Percentiles rank a stretch among this genome's conserved stretches.
These are phyloP conservation scores for Hordeum pubiflorum DNA, from an alignment of 202 grass and related monocot genomes.

Conservation along the genomic window DNA sequence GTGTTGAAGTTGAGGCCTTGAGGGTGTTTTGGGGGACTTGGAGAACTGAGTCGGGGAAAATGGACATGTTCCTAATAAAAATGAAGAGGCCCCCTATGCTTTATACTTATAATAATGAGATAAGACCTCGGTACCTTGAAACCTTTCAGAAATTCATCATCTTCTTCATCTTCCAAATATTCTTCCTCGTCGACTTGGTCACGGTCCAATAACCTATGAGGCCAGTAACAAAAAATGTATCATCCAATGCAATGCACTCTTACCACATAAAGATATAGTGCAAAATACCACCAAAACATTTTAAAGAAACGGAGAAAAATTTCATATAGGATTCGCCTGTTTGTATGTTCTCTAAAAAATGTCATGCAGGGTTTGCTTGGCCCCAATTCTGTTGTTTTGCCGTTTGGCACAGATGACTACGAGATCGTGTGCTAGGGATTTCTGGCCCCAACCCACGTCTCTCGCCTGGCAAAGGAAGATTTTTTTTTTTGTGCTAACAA, in stretches of 20 bases:
- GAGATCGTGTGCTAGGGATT: not conserved
- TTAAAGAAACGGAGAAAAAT: not conserved
- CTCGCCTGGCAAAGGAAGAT: not conserved
- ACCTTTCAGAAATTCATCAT: conserved; percentile 88
- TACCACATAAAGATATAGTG: conserved; percentile 7
- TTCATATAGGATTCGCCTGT: not conserved
- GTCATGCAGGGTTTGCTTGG: not conserved
- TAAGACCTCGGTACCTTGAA: conserved; percentile 64
- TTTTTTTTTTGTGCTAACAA: not conserved
- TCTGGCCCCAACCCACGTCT: not conserved
- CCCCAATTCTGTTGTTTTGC: not conserved
- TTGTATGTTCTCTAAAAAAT: not conserved
- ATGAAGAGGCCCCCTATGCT: not conserved
- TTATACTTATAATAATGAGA: conserved; percentile 6
- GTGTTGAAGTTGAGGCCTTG: conserved; percentile 1
- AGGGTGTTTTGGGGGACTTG: not conserved
- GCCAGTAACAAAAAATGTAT: conserved; percentile 4
- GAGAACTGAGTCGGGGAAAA: not conserved
- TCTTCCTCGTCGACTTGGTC: conserved; percentile 82
- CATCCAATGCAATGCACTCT: not conserved
- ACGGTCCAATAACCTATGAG: conserved; percentile 79
- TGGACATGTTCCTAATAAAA: not conserved
- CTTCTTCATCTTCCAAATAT: conserved; percentile 76
- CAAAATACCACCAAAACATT: not conserved
- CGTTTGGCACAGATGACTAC: not conserved